Evolutionary conservation across 768 basidiomycete genomes (phyloP), one percentile per base, ranked within the genome.

Genomic region (Tylopilus sp.): DNA sequence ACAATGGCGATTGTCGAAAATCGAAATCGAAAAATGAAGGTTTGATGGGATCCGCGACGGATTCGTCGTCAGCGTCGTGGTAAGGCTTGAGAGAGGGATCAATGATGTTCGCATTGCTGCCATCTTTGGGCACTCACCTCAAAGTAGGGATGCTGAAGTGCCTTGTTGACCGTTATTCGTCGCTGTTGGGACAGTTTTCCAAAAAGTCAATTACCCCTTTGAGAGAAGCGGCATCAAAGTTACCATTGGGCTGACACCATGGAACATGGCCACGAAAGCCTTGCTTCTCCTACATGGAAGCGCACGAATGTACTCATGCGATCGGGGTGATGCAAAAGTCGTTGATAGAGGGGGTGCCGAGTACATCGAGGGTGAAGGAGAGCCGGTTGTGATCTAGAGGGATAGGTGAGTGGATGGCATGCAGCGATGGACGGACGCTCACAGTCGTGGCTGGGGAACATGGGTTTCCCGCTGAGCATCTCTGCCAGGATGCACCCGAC

Each of bases 371-470:
- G 59, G 98, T 97, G 49, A 95, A 79, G 7, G 86, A 86, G 8
- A 98, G 78, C 63, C 98, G 95, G 69, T 97, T 87, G 68, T 95
- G 94, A 73, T 98, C 91, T 50, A 23, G 6, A 22, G 15, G 28
- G n/a, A n/a, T n/a, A 22, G 28, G 13, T 38, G 23, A 50, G 44
- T 38, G 40, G 25, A 40, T 36, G 35, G 28, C 18, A 33, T 40
- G 40, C 36, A 7, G 15, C 17, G 28, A 28, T 28, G 28, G 28
- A 28, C 8, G 2, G 3, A 28, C 21, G 52, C 62, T 59, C 51
- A 91, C 91, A 93, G 69, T 95, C 93, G 57, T 90, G 77, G n/a
- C 95, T 95, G 6, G 95, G 95, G 70, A 98, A 98, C 51, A 98
- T 71, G 1, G 95, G 90, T 63, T 88, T 85, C n/a, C 95, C 91